Evolutionary conservation across 2,329 filamentous ascomycete genomes (phyloP).

Genomic region (Lasiodiplodia sp.): DNA sequence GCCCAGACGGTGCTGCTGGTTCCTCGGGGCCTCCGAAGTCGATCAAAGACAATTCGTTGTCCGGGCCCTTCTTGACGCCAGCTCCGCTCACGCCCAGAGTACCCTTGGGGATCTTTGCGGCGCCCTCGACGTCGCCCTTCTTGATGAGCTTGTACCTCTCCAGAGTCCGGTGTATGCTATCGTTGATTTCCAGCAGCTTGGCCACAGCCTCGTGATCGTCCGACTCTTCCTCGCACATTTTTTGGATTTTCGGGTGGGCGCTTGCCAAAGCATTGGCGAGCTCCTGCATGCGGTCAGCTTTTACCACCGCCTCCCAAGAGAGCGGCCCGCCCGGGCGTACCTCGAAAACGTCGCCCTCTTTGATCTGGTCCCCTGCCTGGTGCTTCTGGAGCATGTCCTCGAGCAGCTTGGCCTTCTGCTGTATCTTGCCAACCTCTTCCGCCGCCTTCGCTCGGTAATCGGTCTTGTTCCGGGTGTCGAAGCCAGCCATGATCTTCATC

Average conservation of each 20-base stretch:
- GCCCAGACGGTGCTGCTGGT: slow-evolving; percentile 49
- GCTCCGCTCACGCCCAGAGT: slow-evolving; percentile 72
- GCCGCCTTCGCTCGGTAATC: slow-evolving; percentile 98
- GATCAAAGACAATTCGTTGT: slow-evolving; percentile 88
- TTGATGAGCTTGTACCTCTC: slow-evolving; percentile 96
- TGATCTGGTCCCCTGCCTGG: slow-evolving; percentile 79
- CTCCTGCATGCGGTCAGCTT: slow-evolving; percentile 63
- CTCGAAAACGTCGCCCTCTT: slow-evolving; percentile 73
- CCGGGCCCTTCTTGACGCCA: slow-evolving; percentile 68
- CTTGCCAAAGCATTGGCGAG: slow-evolving; percentile 87
- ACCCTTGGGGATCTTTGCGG: slow-evolving; percentile 82
- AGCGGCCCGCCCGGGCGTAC: slow-evolving; percentile 45
- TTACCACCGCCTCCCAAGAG: slow-evolving; percentile 37
- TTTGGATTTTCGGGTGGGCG: slow-evolving; percentile 98
- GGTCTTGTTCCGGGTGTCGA: slow-evolving; percentile 92
- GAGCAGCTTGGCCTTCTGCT: slow-evolving; percentile 89
- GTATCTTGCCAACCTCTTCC: slow-evolving; percentile 91
- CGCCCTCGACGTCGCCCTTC: slow-evolving; percentile 87
- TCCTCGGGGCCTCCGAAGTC: slow-evolving; percentile 80
- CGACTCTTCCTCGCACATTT: slow-evolving; percentile 99
- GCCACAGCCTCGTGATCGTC: slow-evolving; percentile 96
- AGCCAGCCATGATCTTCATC: slow-evolving; percentile 99
- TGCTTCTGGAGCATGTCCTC: slow-evolving; percentile 92
- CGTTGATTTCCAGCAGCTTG: slow-evolving; percentile 95
- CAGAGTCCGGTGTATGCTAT: slow-evolving; percentile 96